Base-by-base conservation (phyloP, 2,329 filamentous ascomycete species). In the Tolypocladium sp. region DNA sequence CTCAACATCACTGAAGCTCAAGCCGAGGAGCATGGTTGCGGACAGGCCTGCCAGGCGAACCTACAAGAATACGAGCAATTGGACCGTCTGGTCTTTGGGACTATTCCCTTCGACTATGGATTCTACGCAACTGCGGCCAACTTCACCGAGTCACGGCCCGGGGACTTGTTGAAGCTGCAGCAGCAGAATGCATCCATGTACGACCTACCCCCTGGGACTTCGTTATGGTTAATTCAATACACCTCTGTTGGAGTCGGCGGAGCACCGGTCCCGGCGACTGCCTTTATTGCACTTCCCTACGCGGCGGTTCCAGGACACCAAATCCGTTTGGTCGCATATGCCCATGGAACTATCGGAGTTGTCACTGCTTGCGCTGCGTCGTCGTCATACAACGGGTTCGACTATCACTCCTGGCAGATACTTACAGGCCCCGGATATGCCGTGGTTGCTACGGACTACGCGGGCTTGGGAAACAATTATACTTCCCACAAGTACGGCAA, bases 361-460 rank as follows among this genome's bases (percentile, higher is more conserved):
- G 59, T 52, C 41, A 20, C 15, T 10, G 57, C 57, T n/a, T 63
- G 62, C 59, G 62, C 60, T 30, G 59, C 60, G 20, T 61, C 59
- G 27, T 56, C 54, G 49, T 57, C 57, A 8, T 58, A 56, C 7
- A 38, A 7, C 13, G 41, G 59, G 15, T 62, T 54, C 55, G 61
- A 62, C 51, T 60, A 62, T 22, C 49, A 58, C 38, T 57, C 33
- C 56, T 63, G 60, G 62, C 52, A 59, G 57, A 46, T 54, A 8
- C 17, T 62, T 10, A 27, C 58, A 12, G 8, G 56, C 10, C 55
- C 54, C 7, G 62, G 62, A 30, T 63, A 62, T 42, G 58, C 60
- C 20, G 62, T 63, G 42, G 58, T 67, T 20, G 65, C 62, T 15
- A 63, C 65, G 13, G 65, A 67, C 56, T 67, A 63, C 46, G 60